Evolutionary conservation across 805 yeast species (phyloP).

Genomic region (Vanderwaltozyma polyspora): DNA sequence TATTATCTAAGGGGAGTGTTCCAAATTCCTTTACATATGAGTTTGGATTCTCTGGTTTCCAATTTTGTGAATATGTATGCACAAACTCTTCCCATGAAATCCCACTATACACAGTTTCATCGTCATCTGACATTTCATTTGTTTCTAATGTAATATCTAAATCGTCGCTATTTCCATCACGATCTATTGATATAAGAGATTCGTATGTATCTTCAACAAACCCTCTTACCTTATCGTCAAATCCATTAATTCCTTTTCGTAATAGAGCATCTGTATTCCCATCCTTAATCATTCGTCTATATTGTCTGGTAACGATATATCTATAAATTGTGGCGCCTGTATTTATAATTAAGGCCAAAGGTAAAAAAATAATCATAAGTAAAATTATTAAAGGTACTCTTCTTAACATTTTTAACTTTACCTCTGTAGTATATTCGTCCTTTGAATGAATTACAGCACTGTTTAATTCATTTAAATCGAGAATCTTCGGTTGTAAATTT

Average conservation of each 20-base stretch:
- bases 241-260: conserved; percentile 15
- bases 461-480: conserved; percentile 18
- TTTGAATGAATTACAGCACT: not conserved
- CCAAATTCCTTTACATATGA: conserved; percentile 9
- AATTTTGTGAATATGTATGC: conserved; percentile 13
- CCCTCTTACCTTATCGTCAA: conserved; percentile 17
- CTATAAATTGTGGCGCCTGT: conserved; percentile 23
- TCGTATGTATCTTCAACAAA: conserved; percentile 17
- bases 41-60: conserved; percentile 5
- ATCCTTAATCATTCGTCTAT: conserved; percentile 14
- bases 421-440: not conserved
- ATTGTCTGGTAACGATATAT: conserved; percentile 17
- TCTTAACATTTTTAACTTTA: not conserved
- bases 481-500: conserved; percentile 17
- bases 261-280: conserved; percentile 13
- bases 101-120: not conserved
- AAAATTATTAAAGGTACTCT: not conserved
- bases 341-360: conserved; percentile 19
- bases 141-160: conserved; percentile 5
- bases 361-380: conserved; percentile 12
- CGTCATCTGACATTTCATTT: not conserved
- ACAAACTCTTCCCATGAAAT: conserved; percentile 19
- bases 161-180: conserved; percentile 5
- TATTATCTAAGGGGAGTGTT: conserved; percentile 27
- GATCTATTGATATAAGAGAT: conserved; percentile 13